phyloP scores from a whole-genome alignment of 23 red algal species.

The Gracilaria caudata region DNA sequence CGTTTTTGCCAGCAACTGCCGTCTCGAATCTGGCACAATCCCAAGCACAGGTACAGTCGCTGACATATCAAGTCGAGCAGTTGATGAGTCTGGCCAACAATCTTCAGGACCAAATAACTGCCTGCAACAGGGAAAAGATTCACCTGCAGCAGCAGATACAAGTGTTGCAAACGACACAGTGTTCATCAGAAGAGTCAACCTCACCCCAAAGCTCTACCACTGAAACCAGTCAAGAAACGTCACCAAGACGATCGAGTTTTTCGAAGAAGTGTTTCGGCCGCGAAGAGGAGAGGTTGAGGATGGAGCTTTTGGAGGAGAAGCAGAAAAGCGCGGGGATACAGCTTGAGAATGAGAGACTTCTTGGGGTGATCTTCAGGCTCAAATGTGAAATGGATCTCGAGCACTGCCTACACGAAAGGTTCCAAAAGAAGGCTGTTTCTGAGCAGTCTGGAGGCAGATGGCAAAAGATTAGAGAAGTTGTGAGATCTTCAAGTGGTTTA shows the following conservation, averaged over 20 bases:
- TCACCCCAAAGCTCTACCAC: background rate
- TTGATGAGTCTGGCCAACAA: background rate
- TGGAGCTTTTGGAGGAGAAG: conserved; percentile 16
- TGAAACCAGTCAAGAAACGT: background rate
- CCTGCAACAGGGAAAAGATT: background rate
- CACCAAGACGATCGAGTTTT: background rate
- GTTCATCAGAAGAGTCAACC: background rate
- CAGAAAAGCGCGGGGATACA: conserved; percentile 2
- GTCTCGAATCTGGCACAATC: background rate
- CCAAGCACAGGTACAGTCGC: background rate
- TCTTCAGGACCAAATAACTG: conserved; percentile 3
- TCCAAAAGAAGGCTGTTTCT: background rate
- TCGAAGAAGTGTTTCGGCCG: background rate
- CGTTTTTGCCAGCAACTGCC: background rate
- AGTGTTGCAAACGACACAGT: background rate
- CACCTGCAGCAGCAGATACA: background rate
- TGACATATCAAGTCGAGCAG: conserved; percentile 15
- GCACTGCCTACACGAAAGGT: background rate
- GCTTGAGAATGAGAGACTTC: conserved; percentile 4
- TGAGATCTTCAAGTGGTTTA: background rate
- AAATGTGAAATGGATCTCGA: conserved; percentile 13
- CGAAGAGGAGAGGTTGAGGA: conserved; percentile 3
- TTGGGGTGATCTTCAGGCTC: conserved; percentile 12
- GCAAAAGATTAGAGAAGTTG: background rate
- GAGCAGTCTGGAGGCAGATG: background rate